phyloP scores from a whole-genome alignment of 2,329 filamentous ascomycete genomes.

The Epichloe aotearoae region DNA sequence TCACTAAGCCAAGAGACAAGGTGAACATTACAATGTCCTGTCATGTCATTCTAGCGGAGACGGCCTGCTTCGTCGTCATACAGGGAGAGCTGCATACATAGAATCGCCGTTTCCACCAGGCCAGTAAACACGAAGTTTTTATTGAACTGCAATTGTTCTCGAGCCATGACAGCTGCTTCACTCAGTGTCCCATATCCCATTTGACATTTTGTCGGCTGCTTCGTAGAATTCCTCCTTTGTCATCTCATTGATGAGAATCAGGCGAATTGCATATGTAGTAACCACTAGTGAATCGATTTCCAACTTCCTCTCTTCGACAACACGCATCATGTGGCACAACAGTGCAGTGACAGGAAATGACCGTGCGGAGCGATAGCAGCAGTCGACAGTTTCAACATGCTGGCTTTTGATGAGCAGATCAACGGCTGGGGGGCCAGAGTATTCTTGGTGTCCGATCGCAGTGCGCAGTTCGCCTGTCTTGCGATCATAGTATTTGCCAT shows the following conservation, averaged over 20 bases:
- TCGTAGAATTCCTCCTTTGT: neutral
- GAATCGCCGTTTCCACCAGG: too few relatives aligned
- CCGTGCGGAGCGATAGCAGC: constrained; percentile 2
- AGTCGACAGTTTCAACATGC: neutral
- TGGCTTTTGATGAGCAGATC: constrained; percentile 5
- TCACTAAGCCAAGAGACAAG: too few relatives aligned
- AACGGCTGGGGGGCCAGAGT: constrained; percentile 7
- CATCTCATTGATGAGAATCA: constrained; percentile 3
- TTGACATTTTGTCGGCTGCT: neutral
- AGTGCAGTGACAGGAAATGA: constrained; percentile 6
- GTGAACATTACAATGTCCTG: too few relatives aligned
- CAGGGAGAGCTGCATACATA: too few relatives aligned
- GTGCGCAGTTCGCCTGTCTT: constrained; percentile 6
- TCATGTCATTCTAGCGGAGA: too few relatives aligned
- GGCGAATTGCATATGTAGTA: constrained; percentile 7
- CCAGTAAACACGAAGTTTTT: too few relatives aligned
- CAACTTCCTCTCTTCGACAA: constrained; percentile 5
- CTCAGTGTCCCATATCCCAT: constrained; percentile 1
- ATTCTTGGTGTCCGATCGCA: neutral
- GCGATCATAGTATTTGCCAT: constrained; percentile 8
- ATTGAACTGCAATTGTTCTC: too few relatives aligned
- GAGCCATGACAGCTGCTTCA: too few relatives aligned
- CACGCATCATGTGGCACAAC: constrained; percentile 7
- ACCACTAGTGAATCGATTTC: constrained; percentile 7
- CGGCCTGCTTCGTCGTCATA: too few relatives aligned